Evolutionary conservation across 495 filamentous ascomycete genomes (phyloP).

Genomic region (Pseudomonodictys pantanalensis): DNA sequence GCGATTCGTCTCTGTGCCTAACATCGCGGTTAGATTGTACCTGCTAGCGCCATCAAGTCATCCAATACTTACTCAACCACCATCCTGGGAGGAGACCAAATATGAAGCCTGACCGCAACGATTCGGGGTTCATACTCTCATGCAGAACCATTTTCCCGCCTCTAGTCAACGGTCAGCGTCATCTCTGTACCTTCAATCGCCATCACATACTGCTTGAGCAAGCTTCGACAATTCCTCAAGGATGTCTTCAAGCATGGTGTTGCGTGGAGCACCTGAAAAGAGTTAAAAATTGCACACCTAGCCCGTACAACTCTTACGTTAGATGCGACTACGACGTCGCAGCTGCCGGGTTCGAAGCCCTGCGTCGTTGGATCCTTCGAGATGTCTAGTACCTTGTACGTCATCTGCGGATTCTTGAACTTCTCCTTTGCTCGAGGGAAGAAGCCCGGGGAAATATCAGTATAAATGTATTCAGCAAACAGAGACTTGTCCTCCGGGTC

Average conservation of each 20-base stretch:
- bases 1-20: too few species aligned
- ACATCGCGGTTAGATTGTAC: too few species aligned
- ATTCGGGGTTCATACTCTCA: neutral
- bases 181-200: too few species aligned
- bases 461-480: neutral
- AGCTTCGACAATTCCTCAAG: neutral
- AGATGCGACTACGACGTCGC: slow-evolving; percentile 10
- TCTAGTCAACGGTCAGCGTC: too few species aligned
- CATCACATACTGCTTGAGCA: slow-evolving; percentile 5
- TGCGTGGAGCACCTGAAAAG: slow-evolving; percentile 3
- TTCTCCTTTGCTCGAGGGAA: slow-evolving; percentile 1
- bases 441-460: slow-evolving; percentile 7
- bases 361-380: slow-evolving; percentile 9
- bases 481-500: neutral
- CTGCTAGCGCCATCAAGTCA: too few species aligned
- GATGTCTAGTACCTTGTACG: neutral
- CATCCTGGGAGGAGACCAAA: slow-evolving; percentile 9
- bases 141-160: neutral
- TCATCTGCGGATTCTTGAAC: neutral
- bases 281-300: too few species aligned
- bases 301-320: too few species aligned
- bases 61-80: slow-evolving; percentile 2
- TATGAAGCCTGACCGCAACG: neutral
- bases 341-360: slow-evolving; percentile 1
- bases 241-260: neutral